Base-by-base conservation (phyloP, 2,329 filamentous ascomycete genomes). In the Ascochyta viciae-villosae region DNA sequence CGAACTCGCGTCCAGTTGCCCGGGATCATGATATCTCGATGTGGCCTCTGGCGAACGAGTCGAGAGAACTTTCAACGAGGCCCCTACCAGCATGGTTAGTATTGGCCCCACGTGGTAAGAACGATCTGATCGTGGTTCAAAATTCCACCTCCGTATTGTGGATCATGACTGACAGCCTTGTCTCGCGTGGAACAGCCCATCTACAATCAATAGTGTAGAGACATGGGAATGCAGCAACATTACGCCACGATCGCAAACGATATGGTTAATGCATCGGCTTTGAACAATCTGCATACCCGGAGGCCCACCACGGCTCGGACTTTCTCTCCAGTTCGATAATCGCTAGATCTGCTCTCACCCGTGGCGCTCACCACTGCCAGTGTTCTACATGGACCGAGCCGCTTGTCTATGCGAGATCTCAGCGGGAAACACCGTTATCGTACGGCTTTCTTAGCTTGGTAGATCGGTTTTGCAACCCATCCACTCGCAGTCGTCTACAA, bases 91-190 rank as follows among this genome's bases (percentile, higher is more conserved):
- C 31, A 31, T 45, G 2, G n/a, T 22, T 41, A 31, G 47, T 22
- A 26, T 43, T 37, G 53, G 53, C 53, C 41, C 53, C 53, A 29
- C 52, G 42, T 26, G 29, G n/a, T 34, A 27, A 27, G 15, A 39
- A 19, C 16, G 41, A 22, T 10, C 9, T 38, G 13, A 35, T 35
- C 16, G 13, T 26, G 29, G 16, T 19, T 44, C 27, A 19, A 38
- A 19, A 29, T 7, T 4, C 12, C n/a, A 29, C 27, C 22, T 50
- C 26, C 29, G 24, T n/a, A 37, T 31, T 26, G 31, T 31, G 34
- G 42, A 13, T 4, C 22, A 45, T 23, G 13, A 24, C 6, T 23
- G 24, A 19, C 16, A 47, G 24, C 23, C 15, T 35, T 50, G 31
- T 42, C 31, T 27, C 12, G 47, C 34, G 24, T 27, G 22, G 19